Evolutionary conservation across 163 green algal genomes (phyloP), one percentile per base, ranked within the genome.

Genomic region (Volvox carteri): DNA sequence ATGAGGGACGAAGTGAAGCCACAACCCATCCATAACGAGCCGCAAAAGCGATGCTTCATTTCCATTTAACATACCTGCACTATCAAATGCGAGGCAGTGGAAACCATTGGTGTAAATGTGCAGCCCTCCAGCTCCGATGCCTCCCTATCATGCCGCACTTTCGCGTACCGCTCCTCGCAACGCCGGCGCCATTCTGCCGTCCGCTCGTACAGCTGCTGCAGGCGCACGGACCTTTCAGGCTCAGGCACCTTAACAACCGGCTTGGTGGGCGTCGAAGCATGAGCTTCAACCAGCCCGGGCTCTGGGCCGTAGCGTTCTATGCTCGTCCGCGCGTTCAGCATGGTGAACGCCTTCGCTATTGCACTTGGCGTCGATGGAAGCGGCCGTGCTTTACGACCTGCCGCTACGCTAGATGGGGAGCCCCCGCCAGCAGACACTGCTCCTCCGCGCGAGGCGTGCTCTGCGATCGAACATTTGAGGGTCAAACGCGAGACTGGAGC

Each of bases 131-230:
- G 28, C 72, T 58, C 52, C 39, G 42, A 39, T 0, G 39, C 42
- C 54, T 84, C 72, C 19, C 30, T 30, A 9, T 76, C 70, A 6
- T 89, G 52, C 7, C 73, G 54, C 8, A 23, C 73, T 73, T 84
- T 89, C 28, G 84, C 84, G 0, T 70, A 16, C 12, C 72, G 70
- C 39, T 89, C 84, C 16, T 84, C 84, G 21, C 52, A 84, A 21
- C 72, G 72, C 72, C 39, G n/a, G 11, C 54, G 52, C 72, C 72
- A 89, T 56, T 77, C 33, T 23, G 21, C 30, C 0, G 54, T 84
- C 9, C 84, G 84, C 21, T 76, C 52, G 70, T 89, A 89, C 28
- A 89, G 52, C 72, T 89, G 84, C 72, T 84, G 54, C n/a, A 89
- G 84, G 4, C 84, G 54, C 21, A 54, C 41, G 1, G 56, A 67